Evolutionary conservation across 2,329 filamentous ascomycete genomes (phyloP), one percentile per base, ranked within the genome.

Genomic region (Diplodia intermedia): DNA sequence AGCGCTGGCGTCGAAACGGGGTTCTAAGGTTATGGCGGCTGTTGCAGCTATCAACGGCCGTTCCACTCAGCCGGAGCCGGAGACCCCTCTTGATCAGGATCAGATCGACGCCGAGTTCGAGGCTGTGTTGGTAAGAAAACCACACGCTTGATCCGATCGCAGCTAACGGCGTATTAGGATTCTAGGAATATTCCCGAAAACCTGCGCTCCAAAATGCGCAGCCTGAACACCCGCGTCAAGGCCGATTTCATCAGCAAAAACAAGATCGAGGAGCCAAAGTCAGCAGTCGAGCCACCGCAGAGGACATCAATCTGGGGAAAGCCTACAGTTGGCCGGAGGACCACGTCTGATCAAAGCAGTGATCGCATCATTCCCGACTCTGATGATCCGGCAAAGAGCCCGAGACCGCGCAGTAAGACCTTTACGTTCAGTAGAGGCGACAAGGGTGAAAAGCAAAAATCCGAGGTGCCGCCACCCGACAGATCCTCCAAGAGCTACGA

Each of bases 231-330:
- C 71, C 91, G 91, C 43, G 94, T 98, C 82, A 99, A 99, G 81
- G 92, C 93, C 76, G 94, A 98, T 76, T 96, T 99, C 74, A 93
- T 98, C 73, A 90, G 90, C 65, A 94, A 97, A 77, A 92, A 97
- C 77, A 92, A 91, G 89, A 85, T 79, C 82, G 83, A 77, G 84
- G 85, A 65, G 81, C 82, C 72, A 80, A 76, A 74, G 80, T 77
- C 75, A 82, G 80, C 71, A 82, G 71, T 80, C 78, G 71, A 84
- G 82, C 73, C 78, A 82, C 74, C 81, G 79, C 75, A 83, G 72
- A 77, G 73, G 76, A 82, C 76, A 72, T 79, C 71, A 18, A 63
- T 68, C 2, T 68, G 66, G 66, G 60, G 52, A 29, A 74, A 76
- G 82, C 79, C 77, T 79, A 76, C 78, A 75, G 70, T 82, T 80